Conservation (phyloP, 768 basidiomycete genomes). For the Hysterangium stoloniferum region DNA sequence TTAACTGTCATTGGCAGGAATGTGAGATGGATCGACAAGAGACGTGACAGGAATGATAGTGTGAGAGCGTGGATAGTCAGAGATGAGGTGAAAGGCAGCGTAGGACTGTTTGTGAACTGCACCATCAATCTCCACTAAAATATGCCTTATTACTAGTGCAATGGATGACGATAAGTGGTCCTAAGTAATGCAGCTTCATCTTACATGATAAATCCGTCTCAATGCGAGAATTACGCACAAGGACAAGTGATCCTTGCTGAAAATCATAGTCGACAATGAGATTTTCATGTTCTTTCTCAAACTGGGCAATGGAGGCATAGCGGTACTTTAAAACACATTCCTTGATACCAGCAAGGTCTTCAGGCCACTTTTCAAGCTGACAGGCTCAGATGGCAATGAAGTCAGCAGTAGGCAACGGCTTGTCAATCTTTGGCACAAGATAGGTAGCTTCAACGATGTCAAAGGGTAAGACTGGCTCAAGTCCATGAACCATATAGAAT, state of each 20-base stretch:
- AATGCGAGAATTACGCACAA: slow-evolving; percentile 5
- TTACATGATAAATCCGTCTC: slow-evolving; percentile 12
- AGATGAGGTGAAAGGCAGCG: slow-evolving; percentile 15
- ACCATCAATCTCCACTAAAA: slow-evolving; percentile 14
- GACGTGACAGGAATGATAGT: not conserved
- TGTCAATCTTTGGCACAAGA: slow-evolving; percentile 14
- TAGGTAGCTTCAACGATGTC: slow-evolving; percentile 28
- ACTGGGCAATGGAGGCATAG: slow-evolving; percentile 16
- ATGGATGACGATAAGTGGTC: slow-evolving; percentile 4
- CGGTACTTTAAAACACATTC: not conserved
- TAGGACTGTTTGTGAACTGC: slow-evolving; percentile 1
- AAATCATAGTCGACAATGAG: slow-evolving; percentile 5
- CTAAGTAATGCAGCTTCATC: slow-evolving; percentile 9
- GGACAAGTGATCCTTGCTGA: slow-evolving; percentile 3
- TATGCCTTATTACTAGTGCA: slow-evolving; percentile 10
- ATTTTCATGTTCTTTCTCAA: slow-evolving; percentile 5
- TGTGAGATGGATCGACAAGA: not conserved
- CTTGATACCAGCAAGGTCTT: not conserved
- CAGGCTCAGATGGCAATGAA: slow-evolving; percentile 12
- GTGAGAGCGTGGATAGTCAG: slow-evolving; percentile 10
- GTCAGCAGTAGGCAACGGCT: slow-evolving; percentile 11
- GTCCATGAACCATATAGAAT: slow-evolving; percentile 25
- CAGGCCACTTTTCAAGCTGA: slow-evolving; percentile 12
- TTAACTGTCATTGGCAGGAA: not conserved
- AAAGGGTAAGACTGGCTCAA: slow-evolving; percentile 26